A percentile compares a stretch with the other conserved stretches of the same genome.
Evolutionary conservation across 1,139 yeast genomes (phyloP).

Genomic region (Geotrichum citri-aurantii): DNA sequence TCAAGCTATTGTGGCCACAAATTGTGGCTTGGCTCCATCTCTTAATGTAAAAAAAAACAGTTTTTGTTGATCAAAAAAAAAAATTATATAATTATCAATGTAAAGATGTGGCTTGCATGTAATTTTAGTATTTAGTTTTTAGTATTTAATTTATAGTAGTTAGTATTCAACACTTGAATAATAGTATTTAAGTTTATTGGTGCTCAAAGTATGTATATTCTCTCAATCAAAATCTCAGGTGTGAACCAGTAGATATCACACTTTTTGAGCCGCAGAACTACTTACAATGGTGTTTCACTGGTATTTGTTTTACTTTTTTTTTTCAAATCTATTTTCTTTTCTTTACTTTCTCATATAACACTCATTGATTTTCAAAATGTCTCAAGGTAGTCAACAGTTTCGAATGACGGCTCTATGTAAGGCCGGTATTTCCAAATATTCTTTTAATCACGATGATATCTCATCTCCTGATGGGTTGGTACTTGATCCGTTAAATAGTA

Average conservation of each 20-base stretch:
- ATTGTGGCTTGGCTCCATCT: conserved; percentile 3
- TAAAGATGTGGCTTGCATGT: too few species aligned
- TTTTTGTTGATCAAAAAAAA: too few species aligned
- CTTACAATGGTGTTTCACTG: background rate
- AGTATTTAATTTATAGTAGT: background rate
- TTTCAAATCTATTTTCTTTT: background rate
- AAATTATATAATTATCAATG: too few species aligned
- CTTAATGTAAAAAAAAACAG: too few species aligned
- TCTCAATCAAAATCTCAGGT: background rate
- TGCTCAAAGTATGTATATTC: too few species aligned
- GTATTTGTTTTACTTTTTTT: background rate
- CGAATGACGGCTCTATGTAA: background rate
- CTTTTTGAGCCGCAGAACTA: background rate
- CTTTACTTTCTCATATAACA: too few species aligned
- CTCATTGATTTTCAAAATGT: background rate
- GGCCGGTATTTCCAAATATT: background rate
- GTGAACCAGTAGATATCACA: background rate
- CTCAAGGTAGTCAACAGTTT: background rate
- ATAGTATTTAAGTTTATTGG: too few species aligned
- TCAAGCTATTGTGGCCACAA: conserved; percentile 5
- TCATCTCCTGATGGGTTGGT: conserved; percentile 4
- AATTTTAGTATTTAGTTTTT: too few species aligned
- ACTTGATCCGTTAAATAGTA: background rate
- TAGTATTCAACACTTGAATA: background rate
- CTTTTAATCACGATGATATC: conserved; percentile 2